Conservation (phyloP, 148 eudicot genomes). For the Linanthus parryae region DNA sequence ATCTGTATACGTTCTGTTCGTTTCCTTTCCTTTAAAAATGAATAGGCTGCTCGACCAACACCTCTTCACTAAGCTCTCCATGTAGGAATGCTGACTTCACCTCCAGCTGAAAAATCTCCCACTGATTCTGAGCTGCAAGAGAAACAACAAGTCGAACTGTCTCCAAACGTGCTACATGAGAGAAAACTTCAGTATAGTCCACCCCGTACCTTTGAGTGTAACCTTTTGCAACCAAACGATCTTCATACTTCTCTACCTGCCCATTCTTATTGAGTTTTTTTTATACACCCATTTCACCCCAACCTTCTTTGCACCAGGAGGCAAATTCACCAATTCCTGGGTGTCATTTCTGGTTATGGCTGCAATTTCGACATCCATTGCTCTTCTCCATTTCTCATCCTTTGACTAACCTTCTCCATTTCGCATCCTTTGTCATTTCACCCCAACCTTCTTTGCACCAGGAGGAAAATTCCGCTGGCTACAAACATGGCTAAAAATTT, state of each 20-base stretch:
- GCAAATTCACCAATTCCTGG: background rate
- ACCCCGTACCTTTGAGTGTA: background rate
- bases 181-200: conserved; percentile 2
- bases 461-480: too few species aligned
- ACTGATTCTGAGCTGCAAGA: background rate
- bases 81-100: conserved; percentile 3
- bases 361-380: background rate
- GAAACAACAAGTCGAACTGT: background rate
- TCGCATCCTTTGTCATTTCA: too few species aligned
- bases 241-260: conserved; percentile 2
- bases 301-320: background rate
- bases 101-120: conserved; percentile 2
- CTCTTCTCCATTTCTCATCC: background rate
- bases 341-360: background rate
- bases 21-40: background rate
- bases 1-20: background rate
- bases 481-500: background rate
- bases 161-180: background rate
- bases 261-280: conserved; percentile 1
- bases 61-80: conserved; percentile 4
- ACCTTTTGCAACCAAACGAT: conserved; percentile 3
- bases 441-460: too few species aligned
- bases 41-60: background rate
- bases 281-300: conserved; percentile 3
- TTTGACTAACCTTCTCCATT: background rate